phyloP scores from a whole-genome alignment of 164 flowering plant genomes.

The Nymphaea thermarum region DNA sequence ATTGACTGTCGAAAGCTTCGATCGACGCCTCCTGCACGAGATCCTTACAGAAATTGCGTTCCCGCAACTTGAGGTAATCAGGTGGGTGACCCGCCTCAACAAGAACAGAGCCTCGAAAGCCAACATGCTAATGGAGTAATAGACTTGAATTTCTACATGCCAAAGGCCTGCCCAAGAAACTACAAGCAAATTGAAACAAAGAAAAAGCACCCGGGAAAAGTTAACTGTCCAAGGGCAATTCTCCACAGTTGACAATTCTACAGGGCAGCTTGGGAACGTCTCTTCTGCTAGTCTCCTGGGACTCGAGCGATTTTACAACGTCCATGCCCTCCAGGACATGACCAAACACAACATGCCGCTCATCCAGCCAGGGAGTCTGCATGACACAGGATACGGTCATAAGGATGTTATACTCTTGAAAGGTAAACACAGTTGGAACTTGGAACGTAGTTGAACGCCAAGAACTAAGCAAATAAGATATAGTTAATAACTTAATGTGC shows the following conservation, averaged over 20 bases:
- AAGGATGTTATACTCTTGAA: too few species aligned
- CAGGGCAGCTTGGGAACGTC: slow-evolving; percentile 45
- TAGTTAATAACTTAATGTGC: too few species aligned
- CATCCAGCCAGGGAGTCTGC: slow-evolving; percentile 82
- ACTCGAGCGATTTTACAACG: slow-evolving; percentile 45
- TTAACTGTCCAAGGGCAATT: slow-evolving; percentile 45
- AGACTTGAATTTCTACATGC: too few species aligned
- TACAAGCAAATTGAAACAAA: not conserved
- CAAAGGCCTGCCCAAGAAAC: not conserved
- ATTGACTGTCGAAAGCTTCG: too few species aligned
- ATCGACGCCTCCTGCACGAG: too few species aligned
- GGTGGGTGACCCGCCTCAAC: too few species aligned
- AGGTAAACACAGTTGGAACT: too few species aligned
- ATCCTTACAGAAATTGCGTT: too few species aligned
- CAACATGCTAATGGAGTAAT: too few species aligned
- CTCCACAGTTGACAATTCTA: slow-evolving; percentile 58
- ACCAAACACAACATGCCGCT: slow-evolving; percentile 75
- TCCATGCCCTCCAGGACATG: slow-evolving; percentile 65
- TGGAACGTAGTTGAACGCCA: not conserved
- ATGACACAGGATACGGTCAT: not conserved
- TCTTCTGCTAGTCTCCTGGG: slow-evolving; percentile 53
- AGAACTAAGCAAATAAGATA: not conserved
- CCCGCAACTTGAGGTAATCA: too few species aligned
- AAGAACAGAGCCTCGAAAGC: too few species aligned
- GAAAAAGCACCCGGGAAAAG: not conserved